Evolutionary conservation across 1,139 yeast genomes (phyloP).

Genomic region (Blastobotrys buckinghamii): DNA sequence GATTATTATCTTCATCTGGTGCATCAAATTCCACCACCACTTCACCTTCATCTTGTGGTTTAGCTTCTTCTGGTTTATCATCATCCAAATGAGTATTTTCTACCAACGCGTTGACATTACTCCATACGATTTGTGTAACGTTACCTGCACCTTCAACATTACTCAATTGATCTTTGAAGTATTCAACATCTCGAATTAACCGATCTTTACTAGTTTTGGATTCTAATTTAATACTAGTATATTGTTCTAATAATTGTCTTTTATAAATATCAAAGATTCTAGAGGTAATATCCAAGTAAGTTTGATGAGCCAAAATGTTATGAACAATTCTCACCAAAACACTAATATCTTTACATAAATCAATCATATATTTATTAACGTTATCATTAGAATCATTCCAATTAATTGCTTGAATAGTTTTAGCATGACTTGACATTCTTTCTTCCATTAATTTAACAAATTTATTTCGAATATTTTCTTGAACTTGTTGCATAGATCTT

Average conservation of each 20-base stretch:
- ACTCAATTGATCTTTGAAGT: constrained; percentile 54
- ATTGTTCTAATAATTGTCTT: constrained; percentile 49
- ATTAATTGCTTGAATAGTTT: constrained; percentile 42
- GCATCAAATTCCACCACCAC: background rate
- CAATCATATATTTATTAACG: constrained; percentile 57
- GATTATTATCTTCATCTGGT: background rate
- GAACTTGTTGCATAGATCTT: constrained; percentile 49
- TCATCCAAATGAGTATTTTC: constrained; percentile 2
- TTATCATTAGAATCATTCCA: constrained; percentile 47
- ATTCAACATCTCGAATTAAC: constrained; percentile 57
- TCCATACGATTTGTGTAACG: constrained; percentile 62
- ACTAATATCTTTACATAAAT: constrained; percentile 58
- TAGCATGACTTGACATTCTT: constrained; percentile 48
- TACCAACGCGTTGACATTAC: constrained; percentile 49
- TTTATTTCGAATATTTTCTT: constrained; percentile 59
- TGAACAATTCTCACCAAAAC: constrained; percentile 57
- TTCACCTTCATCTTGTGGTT: background rate
- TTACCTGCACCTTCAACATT: constrained; percentile 59
- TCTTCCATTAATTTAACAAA: constrained; percentile 67
- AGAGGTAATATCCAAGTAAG: constrained; percentile 35
- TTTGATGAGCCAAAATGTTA: constrained; percentile 50
- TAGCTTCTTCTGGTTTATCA: background rate
- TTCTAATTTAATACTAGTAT: constrained; percentile 46
- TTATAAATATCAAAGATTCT: constrained; percentile 53
- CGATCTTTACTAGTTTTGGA: constrained; percentile 27